Conservation (phyloP, 78 protist species). For the Bodo saltans region DNA sequence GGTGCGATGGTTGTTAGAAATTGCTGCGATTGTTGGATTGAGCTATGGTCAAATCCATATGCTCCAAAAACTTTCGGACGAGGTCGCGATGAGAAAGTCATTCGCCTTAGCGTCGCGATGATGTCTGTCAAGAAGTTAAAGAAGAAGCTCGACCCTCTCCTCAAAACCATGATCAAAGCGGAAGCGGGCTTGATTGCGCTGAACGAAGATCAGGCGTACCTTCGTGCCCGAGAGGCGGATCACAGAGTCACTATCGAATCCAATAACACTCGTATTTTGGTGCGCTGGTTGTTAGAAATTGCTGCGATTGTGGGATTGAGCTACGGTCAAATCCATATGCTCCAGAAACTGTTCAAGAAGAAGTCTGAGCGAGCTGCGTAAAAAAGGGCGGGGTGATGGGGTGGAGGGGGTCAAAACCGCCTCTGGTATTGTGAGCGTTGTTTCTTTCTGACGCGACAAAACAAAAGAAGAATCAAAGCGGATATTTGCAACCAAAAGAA, state of each 20-base stretch:
- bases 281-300: background rate
- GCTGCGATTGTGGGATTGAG: background rate
- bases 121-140: background rate
- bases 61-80: background rate
- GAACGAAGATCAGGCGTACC: background rate
- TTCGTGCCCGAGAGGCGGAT: background rate
- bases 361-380: too few relatives aligned
- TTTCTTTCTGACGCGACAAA: too few relatives aligned
- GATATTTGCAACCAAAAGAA: too few relatives aligned
- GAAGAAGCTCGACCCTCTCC: background rate
- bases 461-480: too few relatives aligned
- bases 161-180: background rate
- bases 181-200: background rate
- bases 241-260: conserved; percentile 56
- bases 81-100: background rate
- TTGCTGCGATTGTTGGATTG: background rate
- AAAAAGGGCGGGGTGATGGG: too few relatives aligned
- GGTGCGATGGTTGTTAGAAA: background rate
- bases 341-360: background rate
- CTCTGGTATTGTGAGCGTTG: too few relatives aligned
- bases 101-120: background rate
- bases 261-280: background rate
- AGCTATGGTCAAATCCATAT: conserved; percentile 2
- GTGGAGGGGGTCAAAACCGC: too few relatives aligned
- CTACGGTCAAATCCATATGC: conserved; percentile 1